Base-by-base conservation (phyloP, 352 stramenopile genomes). In the Phytophthora europaea region DNA sequence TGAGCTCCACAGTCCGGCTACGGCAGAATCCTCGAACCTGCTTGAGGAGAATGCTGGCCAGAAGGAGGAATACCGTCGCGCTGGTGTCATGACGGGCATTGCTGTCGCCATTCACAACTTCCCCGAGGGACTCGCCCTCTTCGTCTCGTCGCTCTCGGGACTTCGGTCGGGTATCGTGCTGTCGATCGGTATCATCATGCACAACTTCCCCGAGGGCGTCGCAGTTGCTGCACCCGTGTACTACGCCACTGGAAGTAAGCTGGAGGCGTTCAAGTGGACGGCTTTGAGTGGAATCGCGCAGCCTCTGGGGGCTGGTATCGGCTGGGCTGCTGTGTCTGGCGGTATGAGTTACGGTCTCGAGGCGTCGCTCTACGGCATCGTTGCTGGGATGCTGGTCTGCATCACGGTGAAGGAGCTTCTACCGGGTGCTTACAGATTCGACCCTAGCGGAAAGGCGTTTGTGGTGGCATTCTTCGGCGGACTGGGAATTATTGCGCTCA, bases 21-120 rank as follows among this genome's bases (percentile, higher is more conserved):
- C 67, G 0, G 60, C 65, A 23, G 73, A 80, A 60, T 67, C 57
- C 16, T 73, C 62, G 12, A 76, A 76, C 33, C 53, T 74, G 16
- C 53, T 74, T 12, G 67, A 74, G 45, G 48, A 67, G 20, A 59
- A 50, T 31, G 22, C 48, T 31, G 20, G 20, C 16, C 15, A 54
- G 20, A 87, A 91, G 66, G 63, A 83, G 12, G 75, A 88, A 28
- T 91, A 97, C 57, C 82, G 90, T 26, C 83, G 85, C 20, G 94
- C 97, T 61, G 96, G 96, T 59, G 76, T 99, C 5, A 90, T 97
- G 65, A 99, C 96, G 2, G 98, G 96, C 15, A 76, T 99, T 15
- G 97, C 94, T 52, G 98, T 99, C 66, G 95, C 90, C 5, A 98
- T 99, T 36, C 98, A 99, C 81, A 99, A 99, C 79, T 98, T 99